Percentiles rank a stretch among this genome's conserved stretches.
Conservation (phyloP, 495 filamentous ascomycete genomes). For the Elasticomyces elasticus region DNA sequence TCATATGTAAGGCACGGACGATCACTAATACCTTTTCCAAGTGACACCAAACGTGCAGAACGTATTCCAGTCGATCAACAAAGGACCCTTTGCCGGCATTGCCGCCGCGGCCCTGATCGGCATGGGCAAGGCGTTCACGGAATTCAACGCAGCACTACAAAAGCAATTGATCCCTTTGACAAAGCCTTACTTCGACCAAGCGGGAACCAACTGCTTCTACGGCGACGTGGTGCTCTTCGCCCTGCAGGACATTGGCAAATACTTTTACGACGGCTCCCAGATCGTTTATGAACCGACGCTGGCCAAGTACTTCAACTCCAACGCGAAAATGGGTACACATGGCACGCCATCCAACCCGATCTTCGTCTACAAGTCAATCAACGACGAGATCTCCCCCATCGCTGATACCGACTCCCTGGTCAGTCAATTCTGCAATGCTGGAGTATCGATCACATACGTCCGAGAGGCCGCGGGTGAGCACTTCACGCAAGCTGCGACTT, state of each 20-base stretch:
- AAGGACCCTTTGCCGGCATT: slow-evolving; percentile 10
- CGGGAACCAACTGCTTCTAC: slow-evolving; percentile 21
- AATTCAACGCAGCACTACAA: no score
- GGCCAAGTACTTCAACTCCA: slow-evolving; percentile 22
- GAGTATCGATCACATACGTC: slow-evolving; percentile 34
- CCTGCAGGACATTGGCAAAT: slow-evolving; percentile 33
- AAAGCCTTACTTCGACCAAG: slow-evolving; percentile 34
- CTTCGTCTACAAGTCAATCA: slow-evolving; percentile 43
- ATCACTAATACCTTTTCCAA: no score
- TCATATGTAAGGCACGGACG: no score
- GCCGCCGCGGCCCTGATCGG: slow-evolving; percentile 18
- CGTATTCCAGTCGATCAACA: no score
- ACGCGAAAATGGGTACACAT: slow-evolving; percentile 36
- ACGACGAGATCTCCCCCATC: slow-evolving; percentile 37
- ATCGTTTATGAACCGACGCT: slow-evolving; percentile 20
- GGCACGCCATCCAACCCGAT: slow-evolving; percentile 38
- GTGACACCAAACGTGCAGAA: slow-evolving; percentile 31
- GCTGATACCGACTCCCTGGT: slow-evolving; percentile 38
- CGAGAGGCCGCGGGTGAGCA: no score
- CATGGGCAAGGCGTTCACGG: no score
- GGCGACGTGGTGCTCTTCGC: slow-evolving; percentile 25
- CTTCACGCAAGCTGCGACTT: no score
- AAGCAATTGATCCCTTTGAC: no score
- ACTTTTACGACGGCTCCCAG: slow-evolving; percentile 33
- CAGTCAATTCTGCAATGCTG: slow-evolving; percentile 31